Percentiles rank a stretch among this genome's conserved stretches.
These are phyloP conservation scores for Euclidium syriacum DNA, from an alignment of 345 rosid genomes.

Conservation along the genomic window DNA sequence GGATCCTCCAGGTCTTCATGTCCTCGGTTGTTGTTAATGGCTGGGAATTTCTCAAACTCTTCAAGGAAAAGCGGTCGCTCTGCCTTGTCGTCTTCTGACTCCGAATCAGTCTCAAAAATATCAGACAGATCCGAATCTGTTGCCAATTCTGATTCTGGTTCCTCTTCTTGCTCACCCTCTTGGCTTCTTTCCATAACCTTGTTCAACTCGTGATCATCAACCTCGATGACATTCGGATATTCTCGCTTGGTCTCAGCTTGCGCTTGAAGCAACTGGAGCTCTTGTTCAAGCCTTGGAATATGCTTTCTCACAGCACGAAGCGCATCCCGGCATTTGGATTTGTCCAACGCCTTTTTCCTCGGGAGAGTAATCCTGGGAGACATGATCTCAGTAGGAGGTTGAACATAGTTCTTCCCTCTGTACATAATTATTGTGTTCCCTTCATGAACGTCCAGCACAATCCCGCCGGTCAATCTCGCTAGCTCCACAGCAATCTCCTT, in stretches of 20 bases:
- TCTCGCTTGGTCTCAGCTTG: conserved; percentile 38
- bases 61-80: conserved; percentile 59
- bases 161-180: conserved; percentile 38
- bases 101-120: conserved; percentile 79
- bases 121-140: conserved; percentile 82
- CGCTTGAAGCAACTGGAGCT: conserved; percentile 64
- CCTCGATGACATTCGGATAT: not conserved
- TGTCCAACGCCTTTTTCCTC: conserved; percentile 89
- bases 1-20: conserved; percentile 49
- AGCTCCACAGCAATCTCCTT: conserved; percentile 82
- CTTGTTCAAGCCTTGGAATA: conserved; percentile 86
- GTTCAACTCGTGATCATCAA: conserved; percentile 39
- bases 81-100: conserved; percentile 40
- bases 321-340: conserved; percentile 77
- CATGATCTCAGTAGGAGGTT: conserved; percentile 96
- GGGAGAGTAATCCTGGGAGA: conserved; percentile 82
- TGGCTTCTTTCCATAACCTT: conserved; percentile 40
- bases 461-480: conserved; percentile 81
- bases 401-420: conserved; percentile 89
- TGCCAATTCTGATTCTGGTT: conserved; percentile 32
- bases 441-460: conserved; percentile 80
- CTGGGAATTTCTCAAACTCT: conserved; percentile 65
- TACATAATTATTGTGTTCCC: conserved; percentile 85
- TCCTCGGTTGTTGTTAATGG: conserved; percentile 35
- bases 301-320: conserved; percentile 72